phyloP scores from a whole-genome alignment of 768 basidiomycete genomes.

The Pulveroboletus sp. region DNA sequence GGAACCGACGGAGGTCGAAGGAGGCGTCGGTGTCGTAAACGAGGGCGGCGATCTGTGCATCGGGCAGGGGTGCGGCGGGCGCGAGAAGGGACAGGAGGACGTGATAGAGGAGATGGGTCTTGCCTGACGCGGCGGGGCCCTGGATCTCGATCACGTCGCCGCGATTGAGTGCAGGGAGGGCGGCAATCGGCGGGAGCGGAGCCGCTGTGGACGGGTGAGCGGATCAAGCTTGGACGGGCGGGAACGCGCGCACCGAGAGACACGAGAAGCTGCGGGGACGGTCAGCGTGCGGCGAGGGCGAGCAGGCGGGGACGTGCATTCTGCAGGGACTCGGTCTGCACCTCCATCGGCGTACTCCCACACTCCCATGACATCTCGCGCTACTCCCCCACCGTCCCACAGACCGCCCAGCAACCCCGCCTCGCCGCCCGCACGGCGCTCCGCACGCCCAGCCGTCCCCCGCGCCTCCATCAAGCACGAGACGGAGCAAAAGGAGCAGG shows the following conservation, averaged over 20 bases:
- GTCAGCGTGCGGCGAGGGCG: conserved; percentile 7
- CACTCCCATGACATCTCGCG: conserved; percentile 35
- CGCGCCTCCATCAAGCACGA: conserved; percentile 66
- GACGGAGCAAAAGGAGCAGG: conserved; percentile 80
- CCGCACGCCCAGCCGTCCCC: conserved; percentile 41
- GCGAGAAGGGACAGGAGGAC: conserved; percentile 57
- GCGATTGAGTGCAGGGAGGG: conserved; percentile 33
- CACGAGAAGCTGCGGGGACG: conserved; percentile 40
- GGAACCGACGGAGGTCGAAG: conserved; percentile 57
- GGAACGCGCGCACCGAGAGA: conserved; percentile 35
- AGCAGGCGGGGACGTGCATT: conserved; percentile 20
- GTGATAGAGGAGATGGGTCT: conserved; percentile 73
- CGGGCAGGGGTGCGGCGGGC: conserved; percentile 36
- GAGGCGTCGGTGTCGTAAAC: conserved; percentile 68
- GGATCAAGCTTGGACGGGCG: conserved; percentile 1
- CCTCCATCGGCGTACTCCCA: too few relatives aligned
- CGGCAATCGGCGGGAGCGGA: conserved; percentile 15
- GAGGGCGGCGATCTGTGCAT: conserved; percentile 57
- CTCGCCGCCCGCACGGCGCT: conserved; percentile 42
- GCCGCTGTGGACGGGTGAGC: conserved; percentile 34
- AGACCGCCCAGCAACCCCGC: conserved; percentile 43
- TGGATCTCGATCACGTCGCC: conserved; percentile 76
- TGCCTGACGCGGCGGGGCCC: conserved; percentile 70
- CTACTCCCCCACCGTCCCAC: conserved; percentile 43
- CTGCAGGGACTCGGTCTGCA: conserved; percentile 33